phyloP scores from a whole-genome alignment of 495 filamentous ascomycete species.

The Astrocystis sublimbata region DNA sequence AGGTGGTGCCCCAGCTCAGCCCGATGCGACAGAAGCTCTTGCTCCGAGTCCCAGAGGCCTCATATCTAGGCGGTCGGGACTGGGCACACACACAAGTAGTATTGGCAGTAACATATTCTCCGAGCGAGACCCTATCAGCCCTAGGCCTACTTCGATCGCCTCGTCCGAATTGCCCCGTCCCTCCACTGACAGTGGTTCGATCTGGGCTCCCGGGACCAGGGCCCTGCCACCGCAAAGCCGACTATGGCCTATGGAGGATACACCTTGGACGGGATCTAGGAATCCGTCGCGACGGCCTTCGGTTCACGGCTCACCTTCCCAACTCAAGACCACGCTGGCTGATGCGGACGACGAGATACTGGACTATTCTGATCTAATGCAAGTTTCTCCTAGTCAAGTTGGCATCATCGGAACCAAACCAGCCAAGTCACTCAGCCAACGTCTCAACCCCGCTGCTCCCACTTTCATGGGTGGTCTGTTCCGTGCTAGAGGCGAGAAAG shows the following conservation, averaged over 20 bases:
- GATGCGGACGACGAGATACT: conserved; percentile 53
- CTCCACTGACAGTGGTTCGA: conserved; percentile 69
- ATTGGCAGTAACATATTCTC: conserved; percentile 70
- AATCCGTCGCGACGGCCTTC: conserved; percentile 50
- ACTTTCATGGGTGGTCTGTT: conserved; percentile 52
- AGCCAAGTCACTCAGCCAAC: conserved; percentile 42
- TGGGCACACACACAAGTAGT: conserved; percentile 65
- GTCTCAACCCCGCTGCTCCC: conserved; percentile 54
- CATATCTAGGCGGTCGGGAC: conserved; percentile 55
- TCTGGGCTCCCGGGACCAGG: conserved; percentile 52
- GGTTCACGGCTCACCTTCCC: conserved; percentile 50
- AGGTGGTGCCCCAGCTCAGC: conserved; percentile 43
- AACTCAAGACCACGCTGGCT: conserved; percentile 50
- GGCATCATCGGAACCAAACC: conserved; percentile 54
- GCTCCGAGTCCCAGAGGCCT: conserved; percentile 40
- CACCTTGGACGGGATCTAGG: conserved; percentile 42
- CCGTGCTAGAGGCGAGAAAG: conserved; percentile 43
- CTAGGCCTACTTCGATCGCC: conserved; percentile 74
- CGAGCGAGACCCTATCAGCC: conserved; percentile 66
- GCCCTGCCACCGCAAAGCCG: conserved; percentile 35
- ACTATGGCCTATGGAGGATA: conserved; percentile 46
- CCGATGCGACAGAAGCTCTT: conserved; percentile 39
- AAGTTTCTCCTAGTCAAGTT: conserved; percentile 45
- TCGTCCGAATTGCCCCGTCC: conserved; percentile 79
- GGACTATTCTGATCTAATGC: conserved; percentile 43